phyloP scores from a whole-genome alignment of 805 yeast genomes.

The Suhomyces emberorum region DNA sequence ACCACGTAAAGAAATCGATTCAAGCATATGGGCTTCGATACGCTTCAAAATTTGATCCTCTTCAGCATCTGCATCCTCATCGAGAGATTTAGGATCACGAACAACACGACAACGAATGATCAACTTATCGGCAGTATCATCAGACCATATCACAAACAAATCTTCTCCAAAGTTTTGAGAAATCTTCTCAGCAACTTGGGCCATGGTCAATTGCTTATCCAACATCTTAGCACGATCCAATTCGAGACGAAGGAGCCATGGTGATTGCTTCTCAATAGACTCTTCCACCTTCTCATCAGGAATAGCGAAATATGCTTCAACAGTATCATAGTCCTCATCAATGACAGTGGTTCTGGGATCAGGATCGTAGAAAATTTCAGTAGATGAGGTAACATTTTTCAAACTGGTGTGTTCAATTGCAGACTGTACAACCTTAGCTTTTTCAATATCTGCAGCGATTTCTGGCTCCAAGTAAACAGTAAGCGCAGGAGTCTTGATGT shows the following conservation, averaged over 20 bases:
- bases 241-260: conserved; percentile 96
- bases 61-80: conserved; percentile 91
- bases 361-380: conserved; percentile 96
- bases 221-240: conserved; percentile 98
- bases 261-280: conserved; percentile 90
- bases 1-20: conserved; percentile 92
- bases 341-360: conserved; percentile 97
- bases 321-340: conserved; percentile 95
- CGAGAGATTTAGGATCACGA: conserved; percentile 90
- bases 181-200: conserved; percentile 95
- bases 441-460: conserved; percentile 83
- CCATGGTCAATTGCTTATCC: conserved; percentile 96
- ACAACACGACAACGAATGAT: conserved; percentile 97
- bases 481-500: conserved; percentile 98
- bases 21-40: conserved; percentile 94
- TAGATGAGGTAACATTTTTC: conserved; percentile 92
- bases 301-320: conserved; percentile 93
- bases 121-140: conserved; percentile 96
- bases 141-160: conserved; percentile 97
- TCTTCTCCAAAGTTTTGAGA: conserved; percentile 92
- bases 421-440: conserved; percentile 91
- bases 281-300: conserved; percentile 98
- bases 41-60: conserved; percentile 96
- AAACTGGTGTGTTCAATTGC: conserved; percentile 96
- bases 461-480: conserved; percentile 87